Evolutionary conservation across 2,329 filamentous ascomycete species (phyloP), one percentile per base, ranked within the genome.

Genomic region (Sordariomycetes sp.): DNA sequence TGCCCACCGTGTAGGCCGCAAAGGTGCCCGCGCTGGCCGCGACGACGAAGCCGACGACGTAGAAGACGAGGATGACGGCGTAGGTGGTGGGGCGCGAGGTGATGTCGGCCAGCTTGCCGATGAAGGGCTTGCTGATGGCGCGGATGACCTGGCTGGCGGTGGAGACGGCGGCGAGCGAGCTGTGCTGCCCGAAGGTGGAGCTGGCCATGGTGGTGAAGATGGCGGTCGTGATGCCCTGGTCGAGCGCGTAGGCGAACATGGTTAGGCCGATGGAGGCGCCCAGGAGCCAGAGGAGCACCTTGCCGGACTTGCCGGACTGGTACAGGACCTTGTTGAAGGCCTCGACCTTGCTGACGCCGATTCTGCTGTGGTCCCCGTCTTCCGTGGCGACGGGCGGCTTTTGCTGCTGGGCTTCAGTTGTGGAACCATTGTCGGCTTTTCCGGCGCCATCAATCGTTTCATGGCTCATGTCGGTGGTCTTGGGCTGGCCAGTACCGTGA

Each of bases 161-260:
- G 56, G 80, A 73, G 50, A 87, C 80, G 0, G 83, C 86, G 2
- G 83, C 81, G n/a, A 88, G 75, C 35, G 88, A 74, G 16, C 84
- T 85, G 66, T 88, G 86, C 55, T 78, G 75, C 46, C 74, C 74
- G 65, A 88, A 89, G 3, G 79, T 76, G 60, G 83, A 87, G 1
- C 85, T 88, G 32, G 71, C 71, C 62, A 72, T 61, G 18, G 68
- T 68, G 51, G 59, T 65, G 59, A 72, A 72, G 59, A 71, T 67
- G 58, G 59, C 60, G 16, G 64, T 63, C 3, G 71, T 72, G 62
- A 72, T 72, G 53, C 71, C 70, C 63, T 64, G 61, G 61, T 73
- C 71, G 40, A 73, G 69, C 4, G 70, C 70, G 48, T 72, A 72
- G 51, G 69, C 70, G 52, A 72, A 72, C 70, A 73, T 67, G 61